A percentile compares a stretch with the other conserved stretches of the same genome.
Evolutionary conservation across 345 rosid species (phyloP).

Genomic region (Gossypium stocksii): DNA sequence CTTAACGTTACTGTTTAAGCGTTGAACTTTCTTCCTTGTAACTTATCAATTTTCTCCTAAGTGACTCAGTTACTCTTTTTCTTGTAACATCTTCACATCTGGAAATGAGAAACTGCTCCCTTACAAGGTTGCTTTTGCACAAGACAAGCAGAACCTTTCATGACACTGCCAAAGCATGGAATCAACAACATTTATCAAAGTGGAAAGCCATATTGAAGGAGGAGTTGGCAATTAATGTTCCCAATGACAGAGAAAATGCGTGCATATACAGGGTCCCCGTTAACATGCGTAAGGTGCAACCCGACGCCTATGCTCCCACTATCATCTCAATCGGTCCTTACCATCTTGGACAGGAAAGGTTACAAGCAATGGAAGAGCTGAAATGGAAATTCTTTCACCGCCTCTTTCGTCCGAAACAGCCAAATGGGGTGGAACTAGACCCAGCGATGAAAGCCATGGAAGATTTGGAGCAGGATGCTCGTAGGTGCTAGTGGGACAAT

Average conservation of each 20-base stretch:
- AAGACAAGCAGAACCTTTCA: background rate
- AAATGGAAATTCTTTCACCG: constrained; percentile 23
- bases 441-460: constrained; percentile 15
- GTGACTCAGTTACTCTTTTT: no score
- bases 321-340: constrained; percentile 34
- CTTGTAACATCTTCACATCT: no score
- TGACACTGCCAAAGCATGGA: background rate
- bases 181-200: background rate
- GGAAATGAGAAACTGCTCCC: constrained; percentile 1
- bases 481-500: constrained; percentile 20
- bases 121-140: constrained; percentile 4
- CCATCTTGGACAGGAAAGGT: constrained; percentile 16
- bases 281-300: constrained; percentile 18
- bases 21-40: no score
- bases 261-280: constrained; percentile 31
- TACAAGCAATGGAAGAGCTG: constrained; percentile 20
- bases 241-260: background rate
- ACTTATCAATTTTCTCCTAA: no score
- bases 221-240: background rate
- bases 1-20: no score
- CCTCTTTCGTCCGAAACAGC: constrained; percentile 1
- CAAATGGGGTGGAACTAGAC: constrained; percentile 7
- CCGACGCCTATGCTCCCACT: constrained; percentile 24
- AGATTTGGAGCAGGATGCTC: constrained; percentile 21
- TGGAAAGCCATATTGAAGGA: constrained; percentile 6